phyloP scores from a whole-genome alignment of 192 early-diverging fungal genomes.

The Rhizoclosmatium globosum region DNA sequence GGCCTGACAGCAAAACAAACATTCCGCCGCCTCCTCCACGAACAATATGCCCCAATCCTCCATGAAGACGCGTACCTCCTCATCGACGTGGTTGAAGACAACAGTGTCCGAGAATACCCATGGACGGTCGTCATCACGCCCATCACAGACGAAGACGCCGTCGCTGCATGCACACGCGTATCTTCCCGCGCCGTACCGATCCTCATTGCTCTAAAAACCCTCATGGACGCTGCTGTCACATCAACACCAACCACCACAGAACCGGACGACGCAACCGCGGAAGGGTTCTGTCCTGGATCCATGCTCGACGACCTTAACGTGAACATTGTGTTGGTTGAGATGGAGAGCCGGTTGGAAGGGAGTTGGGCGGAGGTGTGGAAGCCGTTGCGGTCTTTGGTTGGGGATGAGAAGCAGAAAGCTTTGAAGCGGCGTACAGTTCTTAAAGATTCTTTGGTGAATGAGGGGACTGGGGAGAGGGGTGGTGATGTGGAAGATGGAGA shows the following conservation, averaged over 20 bases:
- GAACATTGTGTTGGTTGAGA: slow-evolving; percentile 3
- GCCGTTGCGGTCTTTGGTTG: background rate
- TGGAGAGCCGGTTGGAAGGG: slow-evolving; percentile 2
- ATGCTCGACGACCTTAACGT: background rate
- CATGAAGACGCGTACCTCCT: background rate
- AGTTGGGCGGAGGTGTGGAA: background rate
- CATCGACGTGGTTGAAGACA: slow-evolving; percentile 24
- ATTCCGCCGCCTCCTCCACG: background rate
- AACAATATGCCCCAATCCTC: background rate
- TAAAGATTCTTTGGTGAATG: background rate
- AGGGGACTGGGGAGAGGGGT: background rate
- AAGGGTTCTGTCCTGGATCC: background rate
- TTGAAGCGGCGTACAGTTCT: slow-evolving; percentile 1
- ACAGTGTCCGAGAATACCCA: slow-evolving; percentile 22
- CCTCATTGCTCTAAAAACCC: background rate
- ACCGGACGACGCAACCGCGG: background rate
- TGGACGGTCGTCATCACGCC: slow-evolving; percentile 7
- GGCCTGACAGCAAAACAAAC: background rate
- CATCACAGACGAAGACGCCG: background rate
- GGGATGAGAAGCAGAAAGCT: background rate
- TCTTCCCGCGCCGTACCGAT: background rate
- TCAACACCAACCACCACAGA: background rate
- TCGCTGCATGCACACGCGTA: background rate
- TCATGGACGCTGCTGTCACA: background rate
- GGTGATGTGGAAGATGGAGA: background rate